Conservation (phyloP, 345 rosid species). For the Rhizophora mangle region DNA sequence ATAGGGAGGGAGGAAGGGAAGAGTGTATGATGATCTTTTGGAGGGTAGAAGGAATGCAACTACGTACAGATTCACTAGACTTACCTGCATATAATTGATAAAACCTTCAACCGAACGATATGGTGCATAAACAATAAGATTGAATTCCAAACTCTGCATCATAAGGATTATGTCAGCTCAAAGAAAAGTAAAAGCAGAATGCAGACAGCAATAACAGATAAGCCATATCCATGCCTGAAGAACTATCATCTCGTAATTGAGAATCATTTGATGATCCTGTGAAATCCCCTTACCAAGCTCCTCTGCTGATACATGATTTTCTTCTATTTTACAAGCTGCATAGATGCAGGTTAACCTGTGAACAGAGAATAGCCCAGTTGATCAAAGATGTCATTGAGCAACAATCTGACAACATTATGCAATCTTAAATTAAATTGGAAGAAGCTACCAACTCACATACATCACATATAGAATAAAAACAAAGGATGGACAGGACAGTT, state of each 20-base stretch:
- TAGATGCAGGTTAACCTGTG: constrained; percentile 94
- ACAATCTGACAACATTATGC: no score
- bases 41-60: not conserved
- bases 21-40: not conserved
- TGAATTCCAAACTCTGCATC: constrained; percentile 89
- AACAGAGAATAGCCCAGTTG: constrained; percentile 4
- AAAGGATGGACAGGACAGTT: no score
- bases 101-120: constrained; percentile 94
- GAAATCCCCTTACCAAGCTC: constrained; percentile 98
- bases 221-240: constrained; percentile 64
- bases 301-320: constrained; percentile 98
- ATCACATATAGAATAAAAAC: no score
- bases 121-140: constrained; percentile 93
- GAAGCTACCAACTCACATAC: no score
- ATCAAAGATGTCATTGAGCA: not conserved
- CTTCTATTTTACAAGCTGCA: constrained; percentile 94
- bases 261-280: constrained; percentile 96
- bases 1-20: no score
- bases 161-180: constrained; percentile 14
- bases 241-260: constrained; percentile 94
- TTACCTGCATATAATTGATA: constrained; percentile 69
- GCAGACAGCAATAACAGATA: constrained; percentile 14
- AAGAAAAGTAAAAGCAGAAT: constrained; percentile 3
- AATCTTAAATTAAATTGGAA: no score
- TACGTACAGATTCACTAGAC: constrained; percentile 8